Evolutionary conservation across 805 yeast species (phyloP), one percentile per base, ranked within the genome.

Genomic region (Isabelozyma pseudorhagii): DNA sequence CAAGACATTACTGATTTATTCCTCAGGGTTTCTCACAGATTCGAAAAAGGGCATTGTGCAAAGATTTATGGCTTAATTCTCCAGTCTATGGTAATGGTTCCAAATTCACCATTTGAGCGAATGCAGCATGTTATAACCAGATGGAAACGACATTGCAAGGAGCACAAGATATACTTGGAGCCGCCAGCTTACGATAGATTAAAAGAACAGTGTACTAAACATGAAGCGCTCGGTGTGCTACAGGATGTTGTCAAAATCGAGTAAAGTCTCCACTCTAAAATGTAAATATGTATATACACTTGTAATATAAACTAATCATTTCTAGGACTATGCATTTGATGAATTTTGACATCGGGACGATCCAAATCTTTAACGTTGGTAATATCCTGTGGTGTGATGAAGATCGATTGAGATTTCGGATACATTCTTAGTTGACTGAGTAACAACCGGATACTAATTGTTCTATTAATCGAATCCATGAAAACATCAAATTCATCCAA

Each of bases 401-500:
- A 89, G 6, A 93, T 85, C 1, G 96, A 87, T 67, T 93, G 99
- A 0, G 92, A 83, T 52, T 83, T 78, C 0, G 85, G 78, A 49
- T 82, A 80, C 44, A 77, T 77, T 7, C 83, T 68, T 29, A 92
- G 78, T 55, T 89, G 87, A 25, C 79, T 79, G 44, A 91, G 72
- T 63, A 94, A 83, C 53, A 92, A 68, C 44, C 81, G 77, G 62
- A 94, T 82, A 52, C 96, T 90, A 46, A 87, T 80, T 42, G 85
- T 78, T 55, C 99, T 79, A 63, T 92, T 91, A 14, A 90, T 89
- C 45, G 90, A 89, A 66, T 94, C 99, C 99, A 94, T 94, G 61
- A 85, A 94, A 17, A 94, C 99, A 69, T 94, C 99, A 65, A 88
- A 94, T 67, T 94, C 99, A 68, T 94, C 99, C 51, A 94, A 71